phyloP scores from a whole-genome alignment of 768 basidiomycete genomes.

The Tricholoma bakamatsutake region DNA sequence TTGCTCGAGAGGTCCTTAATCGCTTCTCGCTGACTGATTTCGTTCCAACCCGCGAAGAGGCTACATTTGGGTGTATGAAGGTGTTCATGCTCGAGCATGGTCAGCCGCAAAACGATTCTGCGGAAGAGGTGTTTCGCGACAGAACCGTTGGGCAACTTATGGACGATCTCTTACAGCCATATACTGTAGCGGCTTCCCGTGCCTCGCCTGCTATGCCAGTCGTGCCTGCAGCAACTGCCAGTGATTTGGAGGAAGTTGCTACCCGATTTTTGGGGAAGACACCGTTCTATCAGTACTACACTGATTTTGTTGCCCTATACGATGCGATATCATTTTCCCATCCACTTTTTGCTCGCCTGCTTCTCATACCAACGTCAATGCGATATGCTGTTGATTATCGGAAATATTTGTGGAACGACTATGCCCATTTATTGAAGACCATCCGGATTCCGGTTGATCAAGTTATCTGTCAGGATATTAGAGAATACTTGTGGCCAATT shows the following conservation, averaged over 20 bases:
- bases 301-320: constrained; percentile 87
- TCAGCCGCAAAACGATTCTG: constrained; percentile 43
- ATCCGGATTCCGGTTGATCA: constrained; percentile 46
- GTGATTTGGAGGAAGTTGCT: constrained; percentile 49
- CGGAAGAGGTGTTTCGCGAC: constrained; percentile 81
- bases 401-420: constrained; percentile 79
- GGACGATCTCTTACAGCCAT: constrained; percentile 52
- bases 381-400: constrained; percentile 79
- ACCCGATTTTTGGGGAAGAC: constrained; percentile 56
- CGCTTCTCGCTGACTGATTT: constrained; percentile 36
- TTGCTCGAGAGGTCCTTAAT: constrained; percentile 40
- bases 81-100: constrained; percentile 95
- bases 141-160: constrained; percentile 51
- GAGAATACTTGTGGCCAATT: constrained; percentile 66
- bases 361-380: constrained; percentile 75
- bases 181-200: constrained; percentile 30
- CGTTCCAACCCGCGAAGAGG: constrained; percentile 46
- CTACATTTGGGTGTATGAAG: constrained; percentile 80
- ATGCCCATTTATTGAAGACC: constrained; percentile 56
- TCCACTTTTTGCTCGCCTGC: constrained; percentile 62
- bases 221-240: constrained; percentile 10
- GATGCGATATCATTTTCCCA: constrained; percentile 87
- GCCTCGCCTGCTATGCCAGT: constrained; percentile 14
- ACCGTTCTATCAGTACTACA: constrained; percentile 93
- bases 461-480: constrained; percentile 47